phyloP scores from a whole-genome alignment of 106 monocot genomes.

The Acorus calamus region DNA sequence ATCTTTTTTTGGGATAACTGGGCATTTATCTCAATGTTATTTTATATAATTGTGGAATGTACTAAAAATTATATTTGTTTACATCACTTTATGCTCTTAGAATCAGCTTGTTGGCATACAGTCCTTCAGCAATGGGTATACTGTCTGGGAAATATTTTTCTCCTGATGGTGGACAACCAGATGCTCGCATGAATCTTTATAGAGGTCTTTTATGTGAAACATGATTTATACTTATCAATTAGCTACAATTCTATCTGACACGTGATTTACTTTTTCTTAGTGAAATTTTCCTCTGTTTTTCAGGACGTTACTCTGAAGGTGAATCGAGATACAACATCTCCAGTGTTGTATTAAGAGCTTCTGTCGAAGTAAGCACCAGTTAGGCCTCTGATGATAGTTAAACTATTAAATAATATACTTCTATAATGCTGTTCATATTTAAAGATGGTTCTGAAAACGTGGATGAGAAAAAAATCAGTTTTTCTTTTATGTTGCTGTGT shows the following conservation, averaged over 20 bases:
- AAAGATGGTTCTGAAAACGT: no score
- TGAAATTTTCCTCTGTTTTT: slow-evolving; percentile 2
- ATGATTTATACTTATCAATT: background rate
- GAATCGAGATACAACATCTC: slow-evolving; percentile 82
- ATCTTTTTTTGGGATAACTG: no score
- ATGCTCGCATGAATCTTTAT: slow-evolving; percentile 82
- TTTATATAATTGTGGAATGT: no score
- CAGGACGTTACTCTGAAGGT: slow-evolving; percentile 90
- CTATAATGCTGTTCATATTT: no score
- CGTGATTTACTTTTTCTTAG: background rate
- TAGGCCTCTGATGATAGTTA: no score
- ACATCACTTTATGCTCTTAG: slow-evolving; percentile 13
- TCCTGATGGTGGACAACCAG: slow-evolving; percentile 40
- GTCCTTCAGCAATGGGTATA: slow-evolving; percentile 95
- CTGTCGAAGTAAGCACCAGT: slow-evolving; percentile 36
- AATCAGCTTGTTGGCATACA: slow-evolving; percentile 76
- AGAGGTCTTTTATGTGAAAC: slow-evolving; percentile 23
- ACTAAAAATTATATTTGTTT: no score
- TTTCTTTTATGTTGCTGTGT: no score
- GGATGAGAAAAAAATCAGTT: no score
- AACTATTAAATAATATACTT: no score
- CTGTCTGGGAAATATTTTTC: slow-evolving; percentile 92
- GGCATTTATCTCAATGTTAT: no score
- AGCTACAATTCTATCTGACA: background rate
- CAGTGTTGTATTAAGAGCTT: slow-evolving; percentile 27